A percentile compares a stretch with the other conserved stretches of the same genome.
Conservation (phyloP, 306 rosid species). For the Quercus berberidifolia region DNA sequence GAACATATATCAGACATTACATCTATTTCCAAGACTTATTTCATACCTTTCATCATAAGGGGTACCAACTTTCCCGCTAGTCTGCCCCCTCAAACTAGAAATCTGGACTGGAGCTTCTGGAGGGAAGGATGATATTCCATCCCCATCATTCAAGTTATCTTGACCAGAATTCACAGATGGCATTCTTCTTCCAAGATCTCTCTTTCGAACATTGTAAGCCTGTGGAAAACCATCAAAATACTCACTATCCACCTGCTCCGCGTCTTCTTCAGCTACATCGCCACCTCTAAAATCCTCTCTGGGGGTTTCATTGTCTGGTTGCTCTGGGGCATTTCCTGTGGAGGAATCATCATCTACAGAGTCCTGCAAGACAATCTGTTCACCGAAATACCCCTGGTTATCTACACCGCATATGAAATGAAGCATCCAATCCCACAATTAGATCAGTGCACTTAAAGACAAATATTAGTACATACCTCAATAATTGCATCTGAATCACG, state of each 20-base stretch:
- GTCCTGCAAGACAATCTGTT: slow-evolving; percentile 93
- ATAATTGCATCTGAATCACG: slow-evolving; percentile 99
- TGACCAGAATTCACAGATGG: slow-evolving; percentile 38
- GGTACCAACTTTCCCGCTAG: slow-evolving; percentile 32
- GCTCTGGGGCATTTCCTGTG: slow-evolving; percentile 54
- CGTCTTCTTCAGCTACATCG: slow-evolving; percentile 45
- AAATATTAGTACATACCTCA: slow-evolving; percentile 60
- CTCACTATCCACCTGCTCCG: slow-evolving; percentile 39
- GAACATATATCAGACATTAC: neutral
- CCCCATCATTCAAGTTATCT: slow-evolving; percentile 38
- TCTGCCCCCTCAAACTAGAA: slow-evolving; percentile 42
- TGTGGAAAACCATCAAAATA: slow-evolving; percentile 44
- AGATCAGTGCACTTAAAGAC: slow-evolving; percentile 7
- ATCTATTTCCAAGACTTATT: slow-evolving; percentile 5
- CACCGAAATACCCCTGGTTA: slow-evolving; percentile 32
- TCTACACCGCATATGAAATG: slow-evolving; percentile 5
- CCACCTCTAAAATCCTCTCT: slow-evolving; percentile 52
- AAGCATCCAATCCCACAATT: slow-evolving; percentile 1
- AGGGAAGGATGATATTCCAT: slow-evolving; percentile 35
- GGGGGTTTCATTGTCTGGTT: slow-evolving; percentile 47
- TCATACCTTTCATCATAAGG: slow-evolving; percentile 69
- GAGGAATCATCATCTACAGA: slow-evolving; percentile 75
- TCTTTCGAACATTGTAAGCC: slow-evolving; percentile 41
- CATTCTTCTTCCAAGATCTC: slow-evolving; percentile 58
- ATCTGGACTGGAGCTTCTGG: slow-evolving; percentile 40